Percentiles rank a stretch among this genome's conserved stretches.
phyloP scores from a whole-genome alignment of 2,329 filamentous ascomycete species.

The Aspergillus sp. region DNA sequence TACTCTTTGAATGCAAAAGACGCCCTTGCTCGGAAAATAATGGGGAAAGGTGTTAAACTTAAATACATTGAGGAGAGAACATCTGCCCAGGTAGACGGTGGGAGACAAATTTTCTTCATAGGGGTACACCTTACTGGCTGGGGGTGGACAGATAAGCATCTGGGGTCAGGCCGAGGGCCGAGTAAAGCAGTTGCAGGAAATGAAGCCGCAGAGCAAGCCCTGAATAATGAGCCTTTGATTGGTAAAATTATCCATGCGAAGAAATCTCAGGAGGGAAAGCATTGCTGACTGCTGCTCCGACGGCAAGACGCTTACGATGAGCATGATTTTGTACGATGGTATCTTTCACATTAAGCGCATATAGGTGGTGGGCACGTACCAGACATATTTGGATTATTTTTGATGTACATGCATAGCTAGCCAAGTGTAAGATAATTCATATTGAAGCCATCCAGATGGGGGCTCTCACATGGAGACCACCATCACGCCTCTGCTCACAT shows the following conservation, averaged over 20 bases:
- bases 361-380: neutral
- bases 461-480: too few relatives aligned
- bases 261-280: neutral
- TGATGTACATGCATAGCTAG: neutral
- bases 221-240: conserved; percentile 40
- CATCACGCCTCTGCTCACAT: too few relatives aligned
- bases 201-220: conserved; percentile 43
- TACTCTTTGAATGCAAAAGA: conserved; percentile 52
- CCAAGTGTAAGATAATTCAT: too few relatives aligned
- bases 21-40: conserved; percentile 52
- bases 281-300: neutral
- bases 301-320: neutral
- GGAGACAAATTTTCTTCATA: conserved; percentile 44
- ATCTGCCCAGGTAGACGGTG: conserved; percentile 32
- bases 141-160: conserved; percentile 44
- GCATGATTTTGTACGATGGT: neutral
- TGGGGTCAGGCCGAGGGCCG: conserved; percentile 46
- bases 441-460: too few relatives aligned
- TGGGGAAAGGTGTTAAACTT: conserved; percentile 58
- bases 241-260: conserved; percentile 31
- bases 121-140: conserved; percentile 50
- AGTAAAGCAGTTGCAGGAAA: conserved; percentile 48
- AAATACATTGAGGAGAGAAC: conserved; percentile 55
- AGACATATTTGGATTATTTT: neutral
- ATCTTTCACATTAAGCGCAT: too few relatives aligned